A percentile compares a stretch with the other conserved stretches of the same genome.
Evolutionary conservation across 768 basidiomycete species (phyloP).

Genomic region (Cystobasidium onofrii): DNA sequence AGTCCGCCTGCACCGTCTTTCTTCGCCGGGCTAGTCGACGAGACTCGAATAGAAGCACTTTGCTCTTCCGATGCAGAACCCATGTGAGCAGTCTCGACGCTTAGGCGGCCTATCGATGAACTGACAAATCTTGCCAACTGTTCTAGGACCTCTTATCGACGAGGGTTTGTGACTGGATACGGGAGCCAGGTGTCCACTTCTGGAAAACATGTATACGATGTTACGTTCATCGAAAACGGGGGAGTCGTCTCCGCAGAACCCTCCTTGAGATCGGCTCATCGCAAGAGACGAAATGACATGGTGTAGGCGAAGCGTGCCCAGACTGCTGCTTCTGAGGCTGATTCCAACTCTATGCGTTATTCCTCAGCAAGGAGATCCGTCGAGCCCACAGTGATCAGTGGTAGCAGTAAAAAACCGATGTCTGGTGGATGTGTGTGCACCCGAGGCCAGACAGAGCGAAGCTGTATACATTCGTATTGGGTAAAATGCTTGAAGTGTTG

Average conservation of each 20-base stretch:
- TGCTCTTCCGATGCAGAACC: not conserved
- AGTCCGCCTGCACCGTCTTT: not conserved
- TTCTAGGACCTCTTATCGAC: not conserved
- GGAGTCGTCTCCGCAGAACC: not conserved
- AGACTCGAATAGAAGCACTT: not conserved
- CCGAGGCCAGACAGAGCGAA: no score
- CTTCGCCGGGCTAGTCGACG: not conserved
- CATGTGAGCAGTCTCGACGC: not conserved
- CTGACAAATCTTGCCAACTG: not conserved
- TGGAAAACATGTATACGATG: not conserved
- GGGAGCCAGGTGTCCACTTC: not conserved
- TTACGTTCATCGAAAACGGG: not conserved
- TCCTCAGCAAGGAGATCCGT: not conserved
- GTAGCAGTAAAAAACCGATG: not conserved
- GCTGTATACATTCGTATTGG: no score
- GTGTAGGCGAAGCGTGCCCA: not conserved
- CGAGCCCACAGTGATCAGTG: not conserved
- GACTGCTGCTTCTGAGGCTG: not conserved
- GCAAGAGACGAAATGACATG: not conserved
- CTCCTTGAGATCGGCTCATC: not conserved
- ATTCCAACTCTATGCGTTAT: not conserved
- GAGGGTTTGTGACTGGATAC: not conserved
- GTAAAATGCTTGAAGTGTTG: no score
- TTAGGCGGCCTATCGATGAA: not conserved
- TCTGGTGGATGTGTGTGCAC: not conserved